Conservation (phyloP, 2,329 filamentous ascomycete genomes). For the Diaporthe batatas region DNA sequence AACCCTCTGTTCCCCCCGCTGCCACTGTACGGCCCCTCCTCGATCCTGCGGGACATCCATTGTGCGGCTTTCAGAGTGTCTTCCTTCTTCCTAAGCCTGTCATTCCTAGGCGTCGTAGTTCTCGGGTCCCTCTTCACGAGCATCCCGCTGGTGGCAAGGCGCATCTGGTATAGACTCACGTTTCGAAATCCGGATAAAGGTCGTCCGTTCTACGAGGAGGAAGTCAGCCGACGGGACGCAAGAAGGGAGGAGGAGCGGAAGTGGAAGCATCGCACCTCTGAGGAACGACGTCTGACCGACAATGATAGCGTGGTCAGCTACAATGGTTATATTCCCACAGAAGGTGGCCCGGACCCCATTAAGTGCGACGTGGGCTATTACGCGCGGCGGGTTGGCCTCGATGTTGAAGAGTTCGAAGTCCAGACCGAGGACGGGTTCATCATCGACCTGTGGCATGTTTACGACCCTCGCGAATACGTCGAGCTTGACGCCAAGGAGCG, state of each 20-base stretch:
- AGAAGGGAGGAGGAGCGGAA: slow-evolving; percentile 69
- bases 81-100: slow-evolving; percentile 82
- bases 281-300: slow-evolving; percentile 56
- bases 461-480: slow-evolving; percentile 81
- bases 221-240: slow-evolving; percentile 68
- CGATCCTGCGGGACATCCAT: slow-evolving; percentile 73
- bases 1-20: slow-evolving; percentile 88
- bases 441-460: slow-evolving; percentile 90
- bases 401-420: slow-evolving; percentile 85
- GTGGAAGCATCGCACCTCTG: slow-evolving; percentile 69
- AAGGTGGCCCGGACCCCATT: slow-evolving; percentile 84
- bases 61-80: slow-evolving; percentile 74
- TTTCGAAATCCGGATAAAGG: slow-evolving; percentile 70
- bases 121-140: slow-evolving; percentile 79
- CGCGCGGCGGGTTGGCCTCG: slow-evolving; percentile 86
- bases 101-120: slow-evolving; percentile 82
- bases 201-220: slow-evolving; percentile 81
- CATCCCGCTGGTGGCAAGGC: slow-evolving; percentile 65
- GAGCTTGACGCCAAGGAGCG: slow-evolving; percentile 63
- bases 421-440: slow-evolving; percentile 96
- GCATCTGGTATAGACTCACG: slow-evolving; percentile 66
- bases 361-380: slow-evolving; percentile 88
- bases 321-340: slow-evolving; percentile 78
- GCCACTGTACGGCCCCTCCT: slow-evolving; percentile 84
- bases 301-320: slow-evolving; percentile 55